Conservation (phyloP, 2,329 filamentous ascomycete species). For the Rhytidhysteron rufulum region DNA sequence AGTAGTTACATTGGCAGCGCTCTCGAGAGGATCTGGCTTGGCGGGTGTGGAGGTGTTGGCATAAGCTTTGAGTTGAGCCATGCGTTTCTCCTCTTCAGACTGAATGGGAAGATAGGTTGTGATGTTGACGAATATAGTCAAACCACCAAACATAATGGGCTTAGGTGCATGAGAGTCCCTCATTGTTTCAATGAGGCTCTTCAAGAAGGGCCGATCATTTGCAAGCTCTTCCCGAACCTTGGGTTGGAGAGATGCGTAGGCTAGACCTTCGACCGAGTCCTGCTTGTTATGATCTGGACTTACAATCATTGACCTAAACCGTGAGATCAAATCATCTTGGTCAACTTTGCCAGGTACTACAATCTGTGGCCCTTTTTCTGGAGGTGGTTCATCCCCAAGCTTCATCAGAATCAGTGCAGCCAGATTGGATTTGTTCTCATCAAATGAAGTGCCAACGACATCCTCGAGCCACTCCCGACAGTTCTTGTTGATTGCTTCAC, state of each 20-base stretch:
- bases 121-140: conserved; percentile 83
- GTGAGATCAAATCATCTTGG: conserved; percentile 49
- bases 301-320: conserved; percentile 62
- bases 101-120: conserved; percentile 73
- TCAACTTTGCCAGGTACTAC: conserved; percentile 28
- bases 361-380: conserved; percentile 26
- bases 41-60: conserved; percentile 72
- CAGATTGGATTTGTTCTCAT: conserved; percentile 51
- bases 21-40: conserved; percentile 64
- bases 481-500: conserved; percentile 79
- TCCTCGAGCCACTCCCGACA: conserved; percentile 85
- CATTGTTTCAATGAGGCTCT: conserved; percentile 64
- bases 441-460: conserved; percentile 66
- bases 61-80: conserved; percentile 89
- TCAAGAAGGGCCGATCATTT: conserved; percentile 64
- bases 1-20: conserved; percentile 69
- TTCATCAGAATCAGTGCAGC: conserved; percentile 55
- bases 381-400: conserved; percentile 40
- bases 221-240: conserved; percentile 79
- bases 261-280: conserved; percentile 82
- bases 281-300: conserved; percentile 57
- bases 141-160: conserved; percentile 74
- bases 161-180: conserved; percentile 33
- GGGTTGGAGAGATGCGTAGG: conserved; percentile 84
- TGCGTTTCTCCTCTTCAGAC: conserved; percentile 87